Base-by-base conservation (phyloP, 192 early-diverging fungal genomes). In the Haplosporangium gracile region DNA sequence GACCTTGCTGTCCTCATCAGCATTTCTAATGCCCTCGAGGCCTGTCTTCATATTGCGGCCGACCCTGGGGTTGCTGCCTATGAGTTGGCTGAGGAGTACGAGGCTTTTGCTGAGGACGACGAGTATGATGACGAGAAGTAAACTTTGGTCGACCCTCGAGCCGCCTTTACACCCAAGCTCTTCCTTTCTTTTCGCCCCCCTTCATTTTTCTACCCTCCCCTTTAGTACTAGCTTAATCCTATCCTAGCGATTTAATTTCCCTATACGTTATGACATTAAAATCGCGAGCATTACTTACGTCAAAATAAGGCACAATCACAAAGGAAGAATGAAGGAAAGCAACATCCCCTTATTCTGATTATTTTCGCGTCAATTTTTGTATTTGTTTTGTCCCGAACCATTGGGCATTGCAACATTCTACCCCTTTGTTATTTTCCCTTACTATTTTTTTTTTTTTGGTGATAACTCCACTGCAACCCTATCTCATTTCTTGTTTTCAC, bases 11-110 rank as follows among this genome's bases (percentile, higher is more conserved):
- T 77, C 24, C 26, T 49, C 26, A 45, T 82, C 38, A 73, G 70
- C 29, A 40, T 65, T 34, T 82, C 75, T 0, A 82, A 77, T 34
- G 75, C 75, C 26, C 71, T 82, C 3, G 70, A 82, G 71, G 76
- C 81, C 13, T 82, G 81, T 53, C 42, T 82, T 0, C 53, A 53
- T 18, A 29, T 82, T 26, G 76, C 76, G 15, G 70, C 51, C 15
- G 81, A 76, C 55, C 71, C 74, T 38, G 42, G 42, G 24, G 32
- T 2, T 1, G 71, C 81, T 39, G 36, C 43, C 24, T 76, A 82
- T 8, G 76, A 74, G 18, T 51, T 77, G 34, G 75, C 53, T 10
- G 57, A 40, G 13, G 74, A 76, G 39, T 47, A 72, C 18, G 75
- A 43, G 26, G 68, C 45, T 22, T 2, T 65, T 22, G 42, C 4